Conservation (phyloP, 2,329 filamentous ascomycete genomes). For the Plectosphaerella cucumerina region DNA sequence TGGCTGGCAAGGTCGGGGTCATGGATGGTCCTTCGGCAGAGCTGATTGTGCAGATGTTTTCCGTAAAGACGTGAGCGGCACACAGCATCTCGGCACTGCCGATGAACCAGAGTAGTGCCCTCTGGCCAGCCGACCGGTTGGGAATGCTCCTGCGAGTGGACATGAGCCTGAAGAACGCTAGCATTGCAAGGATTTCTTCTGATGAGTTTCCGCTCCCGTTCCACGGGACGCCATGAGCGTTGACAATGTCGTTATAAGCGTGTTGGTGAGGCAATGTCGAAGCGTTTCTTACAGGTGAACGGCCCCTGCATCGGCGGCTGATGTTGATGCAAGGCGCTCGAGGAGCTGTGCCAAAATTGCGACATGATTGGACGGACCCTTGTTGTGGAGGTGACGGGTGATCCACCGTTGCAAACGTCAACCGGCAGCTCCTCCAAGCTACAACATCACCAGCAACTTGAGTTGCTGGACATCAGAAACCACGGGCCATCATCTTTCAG, state of each 20-base stretch:
- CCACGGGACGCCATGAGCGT: not conserved
- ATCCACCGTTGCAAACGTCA: not conserved
- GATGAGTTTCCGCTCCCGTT: too few species aligned
- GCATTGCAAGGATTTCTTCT: too few species aligned
- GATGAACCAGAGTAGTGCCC: constrained; percentile 34
- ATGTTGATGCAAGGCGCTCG: too few species aligned
- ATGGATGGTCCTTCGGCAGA: constrained; percentile 73
- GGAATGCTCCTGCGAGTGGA: not conserved
- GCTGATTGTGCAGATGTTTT: constrained; percentile 59
- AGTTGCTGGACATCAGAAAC: not conserved
- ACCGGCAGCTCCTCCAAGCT: constrained; percentile 6
- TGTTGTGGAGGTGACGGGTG: not conserved
- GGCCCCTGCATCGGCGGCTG: not conserved
- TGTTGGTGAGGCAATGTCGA: not conserved
- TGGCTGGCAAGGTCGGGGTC: constrained; percentile 74
- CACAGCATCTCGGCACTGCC: constrained; percentile 42
- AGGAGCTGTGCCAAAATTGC: too few species aligned
- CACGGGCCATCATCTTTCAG: too few species aligned
- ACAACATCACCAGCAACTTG: constrained; percentile 7
- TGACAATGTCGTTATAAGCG: not conserved
- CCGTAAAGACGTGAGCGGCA: constrained; percentile 45
- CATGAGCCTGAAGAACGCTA: too few species aligned
- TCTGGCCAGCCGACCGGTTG: not conserved
- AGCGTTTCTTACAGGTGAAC: constrained; percentile 2
- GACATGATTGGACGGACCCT: too few species aligned